Evolutionary conservation across 768 basidiomycete genomes (phyloP).

Genomic region (Pleurotus ostreatus): DNA sequence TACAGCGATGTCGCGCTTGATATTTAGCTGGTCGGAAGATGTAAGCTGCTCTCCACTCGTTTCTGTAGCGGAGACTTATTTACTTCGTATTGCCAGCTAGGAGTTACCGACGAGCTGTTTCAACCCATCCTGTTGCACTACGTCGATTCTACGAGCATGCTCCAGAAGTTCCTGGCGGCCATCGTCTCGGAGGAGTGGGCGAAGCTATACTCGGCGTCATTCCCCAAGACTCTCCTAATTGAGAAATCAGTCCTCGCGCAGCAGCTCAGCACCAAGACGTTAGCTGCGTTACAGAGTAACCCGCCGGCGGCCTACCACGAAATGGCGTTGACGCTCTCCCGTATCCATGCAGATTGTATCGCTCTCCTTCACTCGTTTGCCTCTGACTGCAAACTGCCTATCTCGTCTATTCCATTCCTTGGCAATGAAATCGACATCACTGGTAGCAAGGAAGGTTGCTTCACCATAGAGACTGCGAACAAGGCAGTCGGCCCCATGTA

Average conservation of each 20-base stretch:
- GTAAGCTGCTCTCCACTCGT: conserved; percentile 31
- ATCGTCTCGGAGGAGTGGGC: conserved; percentile 94
- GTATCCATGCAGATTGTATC: conserved; percentile 77
- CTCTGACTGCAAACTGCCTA: conserved; percentile 82
- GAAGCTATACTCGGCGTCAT: conserved; percentile 37
- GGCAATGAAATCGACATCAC: conserved; percentile 76
- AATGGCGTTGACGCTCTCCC: conserved; percentile 76
- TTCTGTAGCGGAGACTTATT: neutral
- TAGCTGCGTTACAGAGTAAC: conserved; percentile 68
- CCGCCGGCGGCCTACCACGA: conserved; percentile 86
- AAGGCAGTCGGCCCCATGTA: conserved; percentile 68
- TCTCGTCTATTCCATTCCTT: conserved; percentile 73
- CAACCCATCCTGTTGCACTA: conserved; percentile 75
- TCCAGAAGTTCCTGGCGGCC: conserved; percentile 85
- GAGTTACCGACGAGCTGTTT: conserved; percentile 61
- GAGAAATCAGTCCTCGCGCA: conserved; percentile 57
- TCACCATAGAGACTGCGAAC: conserved; percentile 78
- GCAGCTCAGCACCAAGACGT: conserved; percentile 64
- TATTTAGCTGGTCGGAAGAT: conserved; percentile 61
- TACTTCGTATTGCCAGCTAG: conserved; percentile 16
- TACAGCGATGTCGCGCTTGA: conserved; percentile 68
- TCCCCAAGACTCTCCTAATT: conserved; percentile 35
- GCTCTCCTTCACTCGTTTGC: conserved; percentile 79
- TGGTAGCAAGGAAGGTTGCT: conserved; percentile 57
- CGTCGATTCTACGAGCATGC: conserved; percentile 82